Percentiles rank a stretch among this genome's conserved stretches.
phyloP scores from a whole-genome alignment of 2,329 filamentous ascomycete genomes.

The Aspergillus amoenus region DNA sequence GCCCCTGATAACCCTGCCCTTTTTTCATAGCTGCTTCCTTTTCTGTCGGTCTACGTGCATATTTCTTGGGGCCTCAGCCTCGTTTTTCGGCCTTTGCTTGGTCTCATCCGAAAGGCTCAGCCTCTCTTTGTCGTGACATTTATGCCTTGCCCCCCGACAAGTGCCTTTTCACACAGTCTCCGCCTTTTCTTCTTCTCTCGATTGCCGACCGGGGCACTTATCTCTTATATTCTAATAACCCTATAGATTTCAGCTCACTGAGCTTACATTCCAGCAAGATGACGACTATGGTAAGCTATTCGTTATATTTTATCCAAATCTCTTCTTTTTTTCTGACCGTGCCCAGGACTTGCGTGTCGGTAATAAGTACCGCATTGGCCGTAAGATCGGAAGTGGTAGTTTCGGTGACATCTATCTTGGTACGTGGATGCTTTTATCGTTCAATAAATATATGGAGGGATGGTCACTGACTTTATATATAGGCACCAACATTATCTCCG shows the following conservation, averaged over 20 bases:
- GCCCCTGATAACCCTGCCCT: neutral
- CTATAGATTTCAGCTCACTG: conserved; percentile 27
- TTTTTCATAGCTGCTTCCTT: neutral
- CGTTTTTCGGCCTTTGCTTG: conserved; percentile 11
- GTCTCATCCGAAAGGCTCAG: conserved; percentile 20
- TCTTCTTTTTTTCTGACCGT: conserved; percentile 19
- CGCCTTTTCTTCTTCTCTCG: neutral
- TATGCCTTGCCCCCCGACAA: conserved; percentile 8
- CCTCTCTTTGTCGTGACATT: conserved; percentile 4
- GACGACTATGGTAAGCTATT: conserved; percentile 39
- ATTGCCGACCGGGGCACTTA: neutral
- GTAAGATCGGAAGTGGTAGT: conserved; percentile 96
- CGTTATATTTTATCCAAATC: neutral
- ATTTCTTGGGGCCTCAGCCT: neutral
- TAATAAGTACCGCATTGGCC: conserved; percentile 99
- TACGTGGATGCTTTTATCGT: conserved; percentile 39
- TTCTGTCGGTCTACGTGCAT: neutral
- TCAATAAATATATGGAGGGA: neutral
- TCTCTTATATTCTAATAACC: conserved; percentile 9
- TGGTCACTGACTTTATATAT: conserved; percentile 12
- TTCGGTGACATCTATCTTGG: conserved; percentile 98
- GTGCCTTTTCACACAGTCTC: neutral
- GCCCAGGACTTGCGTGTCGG: conserved; percentile 97
- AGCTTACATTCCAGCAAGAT: conserved; percentile 30
- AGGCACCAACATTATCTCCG: conserved; percentile 99